Evolutionary conservation across 192 early-diverging fungal genomes (phyloP).

Genomic region (Coemansia sp.): DNA sequence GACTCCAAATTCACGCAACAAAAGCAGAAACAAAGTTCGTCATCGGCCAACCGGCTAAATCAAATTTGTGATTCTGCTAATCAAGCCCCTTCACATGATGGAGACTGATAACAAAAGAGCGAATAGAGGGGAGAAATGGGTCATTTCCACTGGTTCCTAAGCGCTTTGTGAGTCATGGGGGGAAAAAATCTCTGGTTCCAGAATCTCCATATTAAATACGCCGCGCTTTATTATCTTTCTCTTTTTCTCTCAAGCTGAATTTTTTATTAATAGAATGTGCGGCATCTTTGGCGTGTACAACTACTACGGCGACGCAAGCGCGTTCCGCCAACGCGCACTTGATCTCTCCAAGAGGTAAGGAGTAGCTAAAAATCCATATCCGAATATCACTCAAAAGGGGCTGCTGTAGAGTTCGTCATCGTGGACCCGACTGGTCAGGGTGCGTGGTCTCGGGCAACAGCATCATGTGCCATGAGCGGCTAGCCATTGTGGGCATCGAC

Average conservation of each 20-base stretch:
- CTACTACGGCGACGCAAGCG: constrained; percentile 72
- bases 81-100: no score
- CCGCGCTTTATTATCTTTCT: not conserved
- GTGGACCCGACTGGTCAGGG: constrained; percentile 99
- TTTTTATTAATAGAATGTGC: constrained; percentile 67
- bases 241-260: not conserved
- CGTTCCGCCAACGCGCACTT: constrained; percentile 80
- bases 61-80: no score
- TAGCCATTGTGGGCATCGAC: constrained; percentile 97
- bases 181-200: no score
- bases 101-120: no score
- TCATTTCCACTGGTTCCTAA: no score
- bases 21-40: no score
- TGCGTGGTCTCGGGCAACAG: constrained; percentile 76
- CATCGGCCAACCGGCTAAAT: no score
- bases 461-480: constrained; percentile 94
- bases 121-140: no score
- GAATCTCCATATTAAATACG: not conserved
- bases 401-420: constrained; percentile 73
- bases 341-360: constrained; percentile 67
- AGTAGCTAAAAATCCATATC: not conserved
- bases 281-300: constrained; percentile 96
- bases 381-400: no score
- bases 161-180: no score
- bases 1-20: no score